A percentile compares a stretch with the other conserved stretches of the same genome.
phyloP scores from a whole-genome alignment of 192 early-diverging fungal genomes.

The Physocladia obscura region DNA sequence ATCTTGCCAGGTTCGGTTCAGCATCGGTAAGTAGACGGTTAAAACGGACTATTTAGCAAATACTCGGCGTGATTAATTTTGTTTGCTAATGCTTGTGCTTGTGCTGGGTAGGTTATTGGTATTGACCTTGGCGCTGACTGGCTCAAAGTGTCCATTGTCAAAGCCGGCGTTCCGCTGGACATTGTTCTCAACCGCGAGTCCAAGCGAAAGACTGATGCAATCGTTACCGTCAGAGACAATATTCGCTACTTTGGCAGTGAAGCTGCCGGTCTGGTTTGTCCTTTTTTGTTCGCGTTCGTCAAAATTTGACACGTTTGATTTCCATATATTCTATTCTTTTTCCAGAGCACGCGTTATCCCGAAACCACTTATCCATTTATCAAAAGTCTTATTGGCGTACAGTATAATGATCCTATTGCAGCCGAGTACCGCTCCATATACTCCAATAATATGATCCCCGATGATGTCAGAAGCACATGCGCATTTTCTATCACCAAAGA shows the following conservation, averaged over 20 bases:
- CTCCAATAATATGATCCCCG: slow-evolving; percentile 74
- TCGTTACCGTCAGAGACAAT: slow-evolving; percentile 73
- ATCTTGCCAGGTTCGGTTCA: too few species aligned
- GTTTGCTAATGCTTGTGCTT: background rate
- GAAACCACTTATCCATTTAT: slow-evolving; percentile 77
- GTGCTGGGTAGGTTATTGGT: slow-evolving; percentile 65
- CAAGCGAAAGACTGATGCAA: slow-evolving; percentile 88
- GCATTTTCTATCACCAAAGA: slow-evolving; percentile 68
- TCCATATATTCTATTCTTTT: background rate
- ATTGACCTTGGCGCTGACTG: slow-evolving; percentile 98
- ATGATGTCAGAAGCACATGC: slow-evolving; percentile 64
- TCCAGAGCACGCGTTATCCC: slow-evolving; percentile 78
- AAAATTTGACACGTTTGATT: background rate
- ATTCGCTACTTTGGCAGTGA: slow-evolving; percentile 89
- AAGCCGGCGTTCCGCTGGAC: slow-evolving; percentile 85
- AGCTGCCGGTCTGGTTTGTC: slow-evolving; percentile 67
- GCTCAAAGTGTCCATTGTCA: slow-evolving; percentile 94
- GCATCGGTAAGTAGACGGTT: too few species aligned
- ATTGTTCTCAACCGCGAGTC: slow-evolving; percentile 94
- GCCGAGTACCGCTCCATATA: slow-evolving; percentile 76
- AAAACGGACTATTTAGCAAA: too few species aligned
- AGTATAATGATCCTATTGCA: slow-evolving; percentile 64
- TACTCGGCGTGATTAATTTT: background rate
- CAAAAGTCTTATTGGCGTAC: slow-evolving; percentile 80
- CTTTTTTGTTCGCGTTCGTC: too few species aligned